Evolutionary conservation across 1,284 basidiomycete genomes (phyloP), one percentile per base, ranked within the genome.

Genomic region (Microstroma glucosiphilum): DNA sequence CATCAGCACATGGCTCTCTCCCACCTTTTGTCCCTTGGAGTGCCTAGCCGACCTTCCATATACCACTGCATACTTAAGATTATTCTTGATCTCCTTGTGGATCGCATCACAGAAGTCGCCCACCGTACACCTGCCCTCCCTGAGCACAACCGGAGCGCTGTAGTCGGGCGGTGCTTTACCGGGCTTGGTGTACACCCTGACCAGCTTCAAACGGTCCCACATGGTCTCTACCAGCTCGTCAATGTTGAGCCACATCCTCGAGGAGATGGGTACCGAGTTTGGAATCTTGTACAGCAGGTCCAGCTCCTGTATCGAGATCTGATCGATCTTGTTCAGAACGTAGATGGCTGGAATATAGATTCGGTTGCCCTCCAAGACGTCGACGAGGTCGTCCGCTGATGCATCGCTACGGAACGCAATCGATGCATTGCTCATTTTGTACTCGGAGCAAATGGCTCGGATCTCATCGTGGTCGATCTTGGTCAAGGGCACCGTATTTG

Each of bases 361-460:
- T 73, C 93, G 91, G 72, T 70, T 80, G 57, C 81, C 80, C 61
- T 81, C 81, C 57, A 72, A 69, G 49, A 71, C 69, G 60, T 79
- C 96, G 62, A 99, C 93, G n/a, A 99, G 82, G 79, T 99, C 94
- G 78, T 99, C 96, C 4, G 93, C 86, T 1, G 91, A 96, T n/a
- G 90, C 91, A 70, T 89, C 88, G 12, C 89, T 87, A 64, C 96
- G 87, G 76, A 99, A 96, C 6, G 91, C 88, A 56, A 99, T 87
- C 77, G 96, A 92, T n/a, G 85, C 87, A 75, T 94, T 97, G 80
- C 84, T 89, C 76, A 86, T 82, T 68, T 85, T 88, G 82, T 97
- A 98, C 81, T 98, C 96, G 79, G 87, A 88, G 65, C 94, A 83
- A 26, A 99, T 86, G n/a, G 96, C 96, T 76, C 90, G 91, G 81